phyloP scores from a whole-genome alignment of 2,329 filamentous ascomycete species.

The Cladophialophora yegresii region DNA sequence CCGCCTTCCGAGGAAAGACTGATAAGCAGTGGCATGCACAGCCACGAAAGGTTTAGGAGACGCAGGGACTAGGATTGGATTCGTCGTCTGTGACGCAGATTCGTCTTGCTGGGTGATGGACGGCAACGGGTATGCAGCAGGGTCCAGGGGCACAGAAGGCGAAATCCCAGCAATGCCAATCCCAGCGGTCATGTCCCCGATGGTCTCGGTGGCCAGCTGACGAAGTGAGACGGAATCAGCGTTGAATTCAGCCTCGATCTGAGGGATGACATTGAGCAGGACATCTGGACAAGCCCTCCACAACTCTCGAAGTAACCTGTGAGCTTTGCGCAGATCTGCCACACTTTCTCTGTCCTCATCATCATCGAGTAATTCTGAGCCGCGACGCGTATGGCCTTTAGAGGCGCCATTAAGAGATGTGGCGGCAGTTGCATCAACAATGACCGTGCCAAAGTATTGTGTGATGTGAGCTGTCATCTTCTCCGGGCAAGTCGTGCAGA shows the following conservation, averaged over 20 bases:
- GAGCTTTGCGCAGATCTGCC: conserved; percentile 84
- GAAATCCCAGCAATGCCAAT: conserved; percentile 90
- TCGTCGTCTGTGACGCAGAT: conserved; percentile 56
- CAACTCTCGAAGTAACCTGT: conserved; percentile 83
- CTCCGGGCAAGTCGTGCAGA: conserved; percentile 85
- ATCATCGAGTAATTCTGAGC: conserved; percentile 60
- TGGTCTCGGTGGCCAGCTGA: conserved; percentile 84
- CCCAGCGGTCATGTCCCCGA: conserved; percentile 91
- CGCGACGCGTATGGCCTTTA: conserved; percentile 47
- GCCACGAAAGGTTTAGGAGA: conserved; percentile 89
- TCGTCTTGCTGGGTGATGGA: conserved; percentile 67
- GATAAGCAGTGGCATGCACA: conserved; percentile 74
- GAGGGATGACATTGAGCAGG: conserved; percentile 88
- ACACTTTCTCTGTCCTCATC: conserved; percentile 79
- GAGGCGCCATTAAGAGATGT: conserved; percentile 42
- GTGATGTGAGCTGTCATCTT: conserved; percentile 94
- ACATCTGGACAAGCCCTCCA: conserved; percentile 90
- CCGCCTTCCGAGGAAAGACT: conserved; percentile 78
- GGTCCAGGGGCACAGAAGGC: conserved; percentile 70
- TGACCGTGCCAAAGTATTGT: conserved; percentile 96
- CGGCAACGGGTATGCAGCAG: conserved; percentile 71
- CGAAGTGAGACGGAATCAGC: conserved; percentile 87
- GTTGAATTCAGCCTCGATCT: conserved; percentile 86
- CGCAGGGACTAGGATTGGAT: conserved; percentile 70
- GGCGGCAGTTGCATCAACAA: conserved; percentile 72